Percentiles rank a stretch among this genome's conserved stretches.
phyloP scores from a whole-genome alignment of 2,329 filamentous ascomycete genomes.

The Dendryphion nanum region DNA sequence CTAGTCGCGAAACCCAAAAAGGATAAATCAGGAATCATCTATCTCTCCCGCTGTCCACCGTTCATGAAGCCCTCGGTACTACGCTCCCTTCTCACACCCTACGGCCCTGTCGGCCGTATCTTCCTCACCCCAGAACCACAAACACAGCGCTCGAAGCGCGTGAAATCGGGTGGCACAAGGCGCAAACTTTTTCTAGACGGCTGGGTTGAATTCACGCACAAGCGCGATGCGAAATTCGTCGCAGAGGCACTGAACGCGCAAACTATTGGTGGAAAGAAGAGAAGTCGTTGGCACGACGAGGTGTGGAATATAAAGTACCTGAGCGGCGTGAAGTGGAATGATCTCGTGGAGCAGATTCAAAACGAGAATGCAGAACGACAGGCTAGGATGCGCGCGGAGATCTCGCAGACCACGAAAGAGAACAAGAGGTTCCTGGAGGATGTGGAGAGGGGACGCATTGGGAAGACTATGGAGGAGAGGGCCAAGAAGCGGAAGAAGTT shows the following conservation, averaged over 20 bases:
- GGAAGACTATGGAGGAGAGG: slow-evolving; percentile 58
- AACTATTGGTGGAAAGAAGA: slow-evolving; percentile 80
- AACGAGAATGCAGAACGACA: slow-evolving; percentile 78
- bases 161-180: slow-evolving; percentile 76
- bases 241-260: slow-evolving; percentile 74
- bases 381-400: slow-evolving; percentile 74
- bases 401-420: slow-evolving; percentile 71
- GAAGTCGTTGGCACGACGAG: slow-evolving; percentile 79
- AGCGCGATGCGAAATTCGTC: slow-evolving; percentile 73
- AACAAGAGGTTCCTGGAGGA: slow-evolving; percentile 80
- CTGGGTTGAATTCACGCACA: slow-evolving; percentile 79
- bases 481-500: slow-evolving; percentile 52
- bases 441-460: slow-evolving; percentile 75
- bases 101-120: slow-evolving; percentile 73
- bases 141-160: slow-evolving; percentile 62
- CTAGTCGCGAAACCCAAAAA: slow-evolving; percentile 52
- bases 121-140: slow-evolving; percentile 78
- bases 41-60: slow-evolving; percentile 79
- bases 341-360: slow-evolving; percentile 72
- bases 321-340: slow-evolving; percentile 77
- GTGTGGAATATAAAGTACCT: slow-evolving; percentile 83
- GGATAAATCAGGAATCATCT: slow-evolving; percentile 77
- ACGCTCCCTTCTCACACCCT: slow-evolving; percentile 70
- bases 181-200: slow-evolving; percentile 80
- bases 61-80: slow-evolving; percentile 85